Evolutionary conservation across 2,329 filamentous ascomycete species (phyloP).

Genomic region (Xylaria sp.): DNA sequence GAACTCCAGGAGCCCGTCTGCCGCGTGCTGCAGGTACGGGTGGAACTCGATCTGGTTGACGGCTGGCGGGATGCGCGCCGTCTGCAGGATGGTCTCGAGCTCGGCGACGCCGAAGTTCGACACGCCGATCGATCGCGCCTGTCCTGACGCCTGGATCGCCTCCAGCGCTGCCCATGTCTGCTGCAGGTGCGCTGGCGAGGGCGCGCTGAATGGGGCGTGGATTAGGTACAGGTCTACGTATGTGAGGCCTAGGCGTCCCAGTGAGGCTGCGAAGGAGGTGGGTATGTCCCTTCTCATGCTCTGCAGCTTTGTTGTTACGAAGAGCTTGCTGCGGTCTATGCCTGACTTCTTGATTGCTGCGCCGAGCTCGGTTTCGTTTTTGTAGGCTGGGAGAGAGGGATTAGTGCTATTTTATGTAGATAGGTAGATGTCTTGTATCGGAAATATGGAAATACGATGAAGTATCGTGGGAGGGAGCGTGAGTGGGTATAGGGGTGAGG

Average conservation of each 20-base stretch:
- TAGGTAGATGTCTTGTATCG: neutral
- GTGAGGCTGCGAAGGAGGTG: slow-evolving; percentile 66
- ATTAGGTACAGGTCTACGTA: slow-evolving; percentile 79
- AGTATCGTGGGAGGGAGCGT: neutral
- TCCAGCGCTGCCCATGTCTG: slow-evolving; percentile 69
- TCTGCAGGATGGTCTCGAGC: slow-evolving; percentile 65
- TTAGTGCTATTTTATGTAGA: slow-evolving; percentile 24
- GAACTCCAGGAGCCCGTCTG: slow-evolving; percentile 63
- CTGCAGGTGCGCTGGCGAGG: slow-evolving; percentile 64
- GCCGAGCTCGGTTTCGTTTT: slow-evolving; percentile 76
- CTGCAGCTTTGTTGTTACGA: slow-evolving; percentile 70
- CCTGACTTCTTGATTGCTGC: slow-evolving; percentile 74
- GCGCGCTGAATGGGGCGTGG: slow-evolving; percentile 66
- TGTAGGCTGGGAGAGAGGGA: slow-evolving; percentile 60
- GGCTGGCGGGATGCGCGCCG: slow-evolving; percentile 70
- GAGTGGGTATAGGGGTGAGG: neutral
- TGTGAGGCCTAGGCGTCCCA: slow-evolving; percentile 72
- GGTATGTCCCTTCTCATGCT: slow-evolving; percentile 54
- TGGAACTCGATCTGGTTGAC: slow-evolving; percentile 87
- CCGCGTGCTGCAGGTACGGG: slow-evolving; percentile 75
- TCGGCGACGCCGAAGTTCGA: slow-evolving; percentile 75
- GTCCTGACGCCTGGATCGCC: slow-evolving; percentile 73
- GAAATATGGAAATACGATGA: neutral
- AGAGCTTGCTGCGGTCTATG: slow-evolving; percentile 74
- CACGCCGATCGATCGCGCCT: slow-evolving; percentile 77